Evolutionary conservation across 2,329 filamentous ascomycete genomes (phyloP).

Genomic region (Penicillium sp.): DNA sequence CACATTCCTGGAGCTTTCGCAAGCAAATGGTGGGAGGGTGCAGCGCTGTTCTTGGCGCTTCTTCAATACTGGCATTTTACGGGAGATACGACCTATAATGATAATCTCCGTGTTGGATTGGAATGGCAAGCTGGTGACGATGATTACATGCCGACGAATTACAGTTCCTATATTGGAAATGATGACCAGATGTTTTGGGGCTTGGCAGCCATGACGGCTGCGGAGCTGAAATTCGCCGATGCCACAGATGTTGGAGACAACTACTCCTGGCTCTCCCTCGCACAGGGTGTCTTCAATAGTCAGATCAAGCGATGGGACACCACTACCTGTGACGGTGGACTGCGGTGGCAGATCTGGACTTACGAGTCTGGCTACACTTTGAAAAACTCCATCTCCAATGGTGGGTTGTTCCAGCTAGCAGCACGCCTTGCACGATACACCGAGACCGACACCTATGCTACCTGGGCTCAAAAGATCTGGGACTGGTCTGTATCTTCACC

Average conservation of each 20-base stretch:
- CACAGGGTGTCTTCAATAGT: conserved; percentile 70
- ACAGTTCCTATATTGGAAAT: conserved; percentile 54
- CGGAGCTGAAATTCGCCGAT: conserved; percentile 61
- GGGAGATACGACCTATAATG: conserved; percentile 64
- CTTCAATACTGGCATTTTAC: conserved; percentile 71
- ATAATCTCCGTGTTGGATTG: conserved; percentile 49
- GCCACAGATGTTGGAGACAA: conserved; percentile 49
- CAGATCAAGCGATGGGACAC: conserved; percentile 71
- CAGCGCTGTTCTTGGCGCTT: conserved; percentile 66
- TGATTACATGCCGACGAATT: conserved; percentile 39
- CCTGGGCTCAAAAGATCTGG: conserved; percentile 63
- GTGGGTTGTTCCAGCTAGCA: conserved; percentile 76
- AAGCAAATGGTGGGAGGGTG: conserved; percentile 76
- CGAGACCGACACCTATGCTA: conserved; percentile 63
- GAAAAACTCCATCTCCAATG: conserved; percentile 81
- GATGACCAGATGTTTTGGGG: conserved; percentile 73
- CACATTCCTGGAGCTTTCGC: conserved; percentile 58
- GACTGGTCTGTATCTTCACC: conserved; percentile 59
- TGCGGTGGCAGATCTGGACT: conserved; percentile 79
- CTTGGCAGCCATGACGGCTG: conserved; percentile 67
- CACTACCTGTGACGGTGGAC: conserved; percentile 65
- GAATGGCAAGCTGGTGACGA: conserved; percentile 33
- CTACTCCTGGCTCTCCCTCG: conserved; percentile 55
- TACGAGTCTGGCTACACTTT: conserved; percentile 78
- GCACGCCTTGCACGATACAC: conserved; percentile 70